Evolutionary conservation across 352 stramenopile genomes (phyloP).

Genomic region (Globisporangium mamillatum): DNA sequence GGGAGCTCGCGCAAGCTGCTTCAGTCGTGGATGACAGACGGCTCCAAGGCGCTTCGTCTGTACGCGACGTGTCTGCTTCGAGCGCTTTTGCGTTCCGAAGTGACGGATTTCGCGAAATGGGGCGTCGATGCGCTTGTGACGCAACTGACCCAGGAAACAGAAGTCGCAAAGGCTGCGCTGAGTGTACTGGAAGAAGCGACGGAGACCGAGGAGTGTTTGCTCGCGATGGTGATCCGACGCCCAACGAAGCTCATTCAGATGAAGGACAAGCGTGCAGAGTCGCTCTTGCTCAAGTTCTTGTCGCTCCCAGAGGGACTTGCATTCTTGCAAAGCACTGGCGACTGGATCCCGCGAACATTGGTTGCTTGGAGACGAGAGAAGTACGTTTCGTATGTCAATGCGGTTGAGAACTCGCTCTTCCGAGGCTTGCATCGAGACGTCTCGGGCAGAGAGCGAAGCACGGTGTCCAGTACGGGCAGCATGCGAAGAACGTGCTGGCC

Average conservation of each 20-base stretch:
- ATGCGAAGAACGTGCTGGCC: constrained; percentile 53
- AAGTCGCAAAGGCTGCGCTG: constrained; percentile 80
- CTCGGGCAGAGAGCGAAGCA: constrained; percentile 56
- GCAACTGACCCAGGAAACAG: constrained; percentile 82
- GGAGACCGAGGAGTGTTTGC: constrained; percentile 76
- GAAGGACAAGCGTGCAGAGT: constrained; percentile 77
- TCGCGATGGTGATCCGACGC: constrained; percentile 83
- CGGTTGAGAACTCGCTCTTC: constrained; percentile 79
- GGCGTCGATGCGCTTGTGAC: constrained; percentile 84
- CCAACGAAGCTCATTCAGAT: constrained; percentile 76
- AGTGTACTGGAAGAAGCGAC: constrained; percentile 86
- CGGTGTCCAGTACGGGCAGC: constrained; percentile 24
- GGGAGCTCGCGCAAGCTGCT: constrained; percentile 84
- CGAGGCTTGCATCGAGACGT: constrained; percentile 80
- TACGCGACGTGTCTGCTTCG: constrained; percentile 85
- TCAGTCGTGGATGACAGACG: constrained; percentile 86
- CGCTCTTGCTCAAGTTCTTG: constrained; percentile 79
- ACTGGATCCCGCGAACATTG: constrained; percentile 83
- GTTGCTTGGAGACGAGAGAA: constrained; percentile 77
- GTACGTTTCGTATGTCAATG: constrained; percentile 83
- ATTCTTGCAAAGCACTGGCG: constrained; percentile 75
- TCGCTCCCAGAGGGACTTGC: constrained; percentile 74
- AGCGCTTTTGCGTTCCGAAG: constrained; percentile 76
- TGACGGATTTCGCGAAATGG: constrained; percentile 88
- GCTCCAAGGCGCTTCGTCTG: constrained; percentile 78